Base-by-base conservation (phyloP, 352 stramenopile genomes). In the Globisporangium viniferum region DNA sequence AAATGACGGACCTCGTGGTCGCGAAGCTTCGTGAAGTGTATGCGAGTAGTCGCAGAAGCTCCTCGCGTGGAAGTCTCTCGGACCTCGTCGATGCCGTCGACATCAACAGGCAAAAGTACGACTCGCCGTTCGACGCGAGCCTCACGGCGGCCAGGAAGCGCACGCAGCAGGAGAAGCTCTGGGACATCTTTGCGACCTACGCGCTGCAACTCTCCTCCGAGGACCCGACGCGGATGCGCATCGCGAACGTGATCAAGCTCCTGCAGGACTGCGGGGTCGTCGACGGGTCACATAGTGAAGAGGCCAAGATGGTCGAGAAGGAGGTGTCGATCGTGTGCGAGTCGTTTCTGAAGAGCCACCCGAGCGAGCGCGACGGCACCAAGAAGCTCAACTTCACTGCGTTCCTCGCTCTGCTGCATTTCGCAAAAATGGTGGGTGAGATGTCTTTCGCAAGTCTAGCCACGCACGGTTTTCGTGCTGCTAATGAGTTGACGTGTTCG, bases 221-320 rank as follows among this genome's bases (percentile, higher is more conserved):
- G 57, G 84, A 94, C 69, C 86, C 86, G 24, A 91, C 84, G 24
- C 74, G 79, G 35, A 90, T 94, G 67, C 81, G 84, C 63, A 73
- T 89, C 22, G 71, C 71, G 60, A 91, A 80, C 51, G 79, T 93
- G 27, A 79, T 91, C 55, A 88, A 87, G 59, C 74, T 94, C 22
- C 78, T 94, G 55, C 86, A 94, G 57, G 84, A 93, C 64, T 93
- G 86, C 64, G 80, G 77, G 3, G 78, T 92, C 55, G 90, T 92
- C 67, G 82, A 92, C 41, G 62, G 71, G 20, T 70, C 78, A 27
- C 71, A 77, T 53, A 85, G 73, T 0, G 80, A 82, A 24, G 76
- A 87, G 48, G 78, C 82, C 36, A 89, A 84, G 65, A 80, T 89
- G 68, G 74, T 90, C 62, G 80, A 92, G 54, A 90, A 84, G 59